Percentiles rank a stretch among this genome's conserved stretches.
Evolutionary conservation across 352 stramenopile genomes (phyloP).

Genomic region (Globisporangium mamillatum): DNA sequence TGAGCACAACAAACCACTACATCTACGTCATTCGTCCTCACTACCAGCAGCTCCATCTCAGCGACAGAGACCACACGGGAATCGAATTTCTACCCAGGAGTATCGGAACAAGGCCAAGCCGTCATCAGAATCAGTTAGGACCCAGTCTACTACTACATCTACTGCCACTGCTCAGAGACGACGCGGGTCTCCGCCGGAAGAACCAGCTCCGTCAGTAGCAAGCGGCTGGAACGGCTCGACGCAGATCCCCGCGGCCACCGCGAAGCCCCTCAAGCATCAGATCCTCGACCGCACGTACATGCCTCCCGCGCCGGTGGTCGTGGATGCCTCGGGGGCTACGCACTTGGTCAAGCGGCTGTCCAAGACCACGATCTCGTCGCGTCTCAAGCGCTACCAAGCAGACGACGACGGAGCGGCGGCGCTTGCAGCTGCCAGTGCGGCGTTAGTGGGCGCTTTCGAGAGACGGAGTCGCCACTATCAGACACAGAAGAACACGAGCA

Average conservation of each 20-base stretch:
- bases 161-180: neutral
- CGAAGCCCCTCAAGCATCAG: conserved; percentile 53
- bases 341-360: conserved; percentile 42
- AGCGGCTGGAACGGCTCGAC: conserved; percentile 60
- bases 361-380: conserved; percentile 57
- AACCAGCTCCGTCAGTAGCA: neutral
- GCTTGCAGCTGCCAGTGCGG: conserved; percentile 18
- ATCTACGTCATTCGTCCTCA: neutral
- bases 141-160: neutral
- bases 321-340: conserved; percentile 29
- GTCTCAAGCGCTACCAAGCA: conserved; percentile 28
- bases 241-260: conserved; percentile 23
- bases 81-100: neutral
- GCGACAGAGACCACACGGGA: neutral
- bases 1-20: neutral
- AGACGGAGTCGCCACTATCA: neutral
- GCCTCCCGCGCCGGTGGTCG: conserved; percentile 35
- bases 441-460: conserved; percentile 6
- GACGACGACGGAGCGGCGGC: conserved; percentile 4
- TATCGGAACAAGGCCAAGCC: neutral
- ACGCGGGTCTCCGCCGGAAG: conserved; percentile 13
- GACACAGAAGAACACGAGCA: neutral
- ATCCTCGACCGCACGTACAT: conserved; percentile 54
- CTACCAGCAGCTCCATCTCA: neutral
- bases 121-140: neutral